Evolutionary conservation across 139 green algal genomes (phyloP).

Genomic region (Desmodesmus armatus): DNA sequence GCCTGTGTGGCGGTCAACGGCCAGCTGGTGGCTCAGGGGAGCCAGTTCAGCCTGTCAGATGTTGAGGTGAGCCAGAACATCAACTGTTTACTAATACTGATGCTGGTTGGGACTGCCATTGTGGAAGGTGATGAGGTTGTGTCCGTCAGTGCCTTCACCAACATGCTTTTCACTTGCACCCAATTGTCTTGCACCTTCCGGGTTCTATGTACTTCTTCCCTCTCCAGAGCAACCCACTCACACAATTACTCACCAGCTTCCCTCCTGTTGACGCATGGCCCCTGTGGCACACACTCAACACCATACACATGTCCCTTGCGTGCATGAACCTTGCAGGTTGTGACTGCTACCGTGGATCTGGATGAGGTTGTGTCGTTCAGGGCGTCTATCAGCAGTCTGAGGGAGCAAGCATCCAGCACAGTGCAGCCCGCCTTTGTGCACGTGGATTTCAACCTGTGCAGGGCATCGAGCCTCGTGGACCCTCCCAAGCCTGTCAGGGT

Average conservation of each 20-base stretch:
- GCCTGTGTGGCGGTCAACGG: slow-evolving; percentile 93
- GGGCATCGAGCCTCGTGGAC: slow-evolving; percentile 13
- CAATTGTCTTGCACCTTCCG: no score
- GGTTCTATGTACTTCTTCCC: no score
- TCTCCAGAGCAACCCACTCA: no score
- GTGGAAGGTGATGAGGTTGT: slow-evolving; percentile 93
- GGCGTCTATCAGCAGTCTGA: slow-evolving; percentile 71
- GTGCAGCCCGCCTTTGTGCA: slow-evolving; percentile 49
- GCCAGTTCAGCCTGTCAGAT: slow-evolving; percentile 71
- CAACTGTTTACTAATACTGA: no score
- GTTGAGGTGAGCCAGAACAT: slow-evolving; percentile 66
- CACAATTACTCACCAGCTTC: no score
- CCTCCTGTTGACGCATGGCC: no score
- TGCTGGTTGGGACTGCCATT: slow-evolving; percentile 62
- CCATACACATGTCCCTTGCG: no score
- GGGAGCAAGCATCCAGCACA: slow-evolving; percentile 78
- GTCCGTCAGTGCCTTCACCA: slow-evolving; percentile 69
- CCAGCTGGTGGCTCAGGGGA: slow-evolving; percentile 86
- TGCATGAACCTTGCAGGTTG: no score
- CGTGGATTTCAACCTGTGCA: slow-evolving; percentile 72
- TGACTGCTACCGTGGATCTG: slow-evolving; percentile 92
- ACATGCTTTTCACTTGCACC: slow-evolving; percentile 73
- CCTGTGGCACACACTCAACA: no score
- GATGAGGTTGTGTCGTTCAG: slow-evolving; percentile 88
- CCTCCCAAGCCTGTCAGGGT: background rate